Evolutionary conservation across 2,329 filamentous ascomycete species (phyloP).

Genomic region (Fusarium brachygibbosum): DNA sequence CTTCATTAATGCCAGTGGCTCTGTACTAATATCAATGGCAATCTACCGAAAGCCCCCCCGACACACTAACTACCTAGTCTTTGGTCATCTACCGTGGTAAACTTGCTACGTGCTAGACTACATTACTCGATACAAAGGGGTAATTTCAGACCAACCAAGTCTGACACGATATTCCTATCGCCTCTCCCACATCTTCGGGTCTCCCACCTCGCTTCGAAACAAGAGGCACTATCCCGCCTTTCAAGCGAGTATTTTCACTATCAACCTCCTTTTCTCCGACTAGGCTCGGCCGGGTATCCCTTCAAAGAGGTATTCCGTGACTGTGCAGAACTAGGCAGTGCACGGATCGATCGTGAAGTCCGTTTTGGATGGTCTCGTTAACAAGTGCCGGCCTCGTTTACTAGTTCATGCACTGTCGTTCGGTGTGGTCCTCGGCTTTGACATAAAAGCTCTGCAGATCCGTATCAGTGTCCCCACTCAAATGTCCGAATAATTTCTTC

Average conservation of each 20-base stretch:
- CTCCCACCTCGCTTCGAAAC: constrained; percentile 35
- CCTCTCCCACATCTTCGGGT: constrained; percentile 10
- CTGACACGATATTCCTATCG: constrained; percentile 2
- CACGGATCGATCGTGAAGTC: constrained; percentile 37
- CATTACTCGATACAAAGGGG: constrained; percentile 38
- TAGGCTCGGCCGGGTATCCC: constrained; percentile 34
- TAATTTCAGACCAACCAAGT: constrained; percentile 19
- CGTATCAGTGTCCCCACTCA: not conserved
- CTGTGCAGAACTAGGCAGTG: constrained; percentile 32
- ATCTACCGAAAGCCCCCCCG: constrained; percentile 25
- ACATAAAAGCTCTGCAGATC: constrained; percentile 22
- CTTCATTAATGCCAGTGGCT: not conserved
- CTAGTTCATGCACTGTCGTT: constrained; percentile 17
- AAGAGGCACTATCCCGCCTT: constrained; percentile 31
- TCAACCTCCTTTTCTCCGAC: constrained; percentile 36
- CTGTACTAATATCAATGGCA: constrained; percentile 17
- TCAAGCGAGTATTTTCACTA: constrained; percentile 36
- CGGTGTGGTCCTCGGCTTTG: constrained; percentile 10
- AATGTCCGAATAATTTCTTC: constrained; percentile 15
- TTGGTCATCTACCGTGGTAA: constrained; percentile 22
- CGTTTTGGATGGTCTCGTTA: constrained; percentile 26
- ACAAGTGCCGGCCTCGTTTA: constrained; percentile 41
- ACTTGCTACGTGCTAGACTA: constrained; percentile 16
- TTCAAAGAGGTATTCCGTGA: constrained; percentile 34
- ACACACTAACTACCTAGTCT: constrained; percentile 11